Evolutionary conservation across 768 basidiomycete genomes (phyloP).

Genomic region (Gloeopeniophorella convolvens): DNA sequence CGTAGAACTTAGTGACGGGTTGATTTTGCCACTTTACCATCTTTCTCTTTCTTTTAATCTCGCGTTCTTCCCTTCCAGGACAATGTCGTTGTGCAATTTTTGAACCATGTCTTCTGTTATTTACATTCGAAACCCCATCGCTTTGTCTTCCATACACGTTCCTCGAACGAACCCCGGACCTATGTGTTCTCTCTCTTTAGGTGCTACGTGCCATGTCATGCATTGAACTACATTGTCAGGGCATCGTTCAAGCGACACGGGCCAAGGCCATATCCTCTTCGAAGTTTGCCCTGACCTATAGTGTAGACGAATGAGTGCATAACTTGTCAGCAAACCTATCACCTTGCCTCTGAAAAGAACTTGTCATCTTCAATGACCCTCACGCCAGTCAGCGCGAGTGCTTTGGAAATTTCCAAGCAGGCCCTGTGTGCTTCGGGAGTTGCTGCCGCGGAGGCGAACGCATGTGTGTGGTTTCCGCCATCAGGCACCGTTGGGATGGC

Average conservation of each 20-base stretch:
- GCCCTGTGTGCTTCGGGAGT: conserved; percentile 58
- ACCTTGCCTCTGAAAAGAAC: conserved; percentile 49
- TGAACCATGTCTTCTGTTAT: no score
- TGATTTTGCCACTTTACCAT: neutral
- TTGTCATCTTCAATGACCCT: conserved; percentile 61
- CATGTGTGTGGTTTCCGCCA: conserved; percentile 75
- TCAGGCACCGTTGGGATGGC: conserved; percentile 68
- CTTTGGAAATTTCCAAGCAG: conserved; percentile 61
- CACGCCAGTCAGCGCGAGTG: conserved; percentile 63
- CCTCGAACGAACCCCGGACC: no score
- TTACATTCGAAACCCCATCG: no score
- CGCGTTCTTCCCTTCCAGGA: no score
- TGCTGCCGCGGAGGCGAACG: conserved; percentile 58
- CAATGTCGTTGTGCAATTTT: no score
- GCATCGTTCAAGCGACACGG: conserved; percentile 2
- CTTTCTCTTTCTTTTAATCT: no score
- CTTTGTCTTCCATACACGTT: no score
- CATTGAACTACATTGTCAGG: no score
- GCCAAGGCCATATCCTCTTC: conserved; percentile 12
- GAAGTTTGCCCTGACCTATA: conserved; percentile 15
- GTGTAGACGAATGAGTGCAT: neutral
- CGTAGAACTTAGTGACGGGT: neutral
- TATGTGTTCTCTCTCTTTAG: no score
- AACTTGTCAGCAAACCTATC: neutral
- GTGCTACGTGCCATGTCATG: no score